phyloP scores from a whole-genome alignment of 495 filamentous ascomycete genomes.

The Penicillium turbatum region DNA sequence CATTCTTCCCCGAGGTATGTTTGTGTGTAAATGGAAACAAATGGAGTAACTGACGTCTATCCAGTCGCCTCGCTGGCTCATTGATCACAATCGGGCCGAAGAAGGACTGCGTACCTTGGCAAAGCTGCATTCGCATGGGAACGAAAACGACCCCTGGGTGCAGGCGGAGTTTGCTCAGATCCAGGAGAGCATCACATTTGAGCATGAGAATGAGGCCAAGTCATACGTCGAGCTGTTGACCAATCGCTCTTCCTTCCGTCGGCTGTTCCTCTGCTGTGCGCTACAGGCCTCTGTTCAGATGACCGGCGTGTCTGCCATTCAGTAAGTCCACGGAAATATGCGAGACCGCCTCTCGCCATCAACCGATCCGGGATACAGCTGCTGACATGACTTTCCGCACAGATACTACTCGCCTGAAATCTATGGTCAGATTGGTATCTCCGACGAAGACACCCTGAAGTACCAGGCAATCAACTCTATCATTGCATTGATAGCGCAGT shows the following conservation, averaged over 20 bases:
- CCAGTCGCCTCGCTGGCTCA: conserved; percentile 55
- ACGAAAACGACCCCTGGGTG: conserved; percentile 42
- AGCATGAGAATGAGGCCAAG: conserved; percentile 62
- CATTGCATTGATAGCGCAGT: conserved; percentile 61
- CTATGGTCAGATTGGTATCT: conserved; percentile 64
- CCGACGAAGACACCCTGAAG: conserved; percentile 56
- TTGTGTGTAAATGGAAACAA: no score
- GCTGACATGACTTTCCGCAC: background rate
- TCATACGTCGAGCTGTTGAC: conserved; percentile 64
- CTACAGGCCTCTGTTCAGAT: conserved; percentile 67
- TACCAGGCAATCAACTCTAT: conserved; percentile 70
- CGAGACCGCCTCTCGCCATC: background rate
- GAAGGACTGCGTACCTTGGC: conserved; percentile 49
- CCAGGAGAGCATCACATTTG: conserved; percentile 36
- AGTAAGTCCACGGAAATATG: conserved; percentile 29
- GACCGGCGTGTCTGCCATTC: conserved; percentile 70
- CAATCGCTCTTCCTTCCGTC: conserved; percentile 60
- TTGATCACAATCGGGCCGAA: conserved; percentile 44
- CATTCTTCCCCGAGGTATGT: conserved; percentile 47
- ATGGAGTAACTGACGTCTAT: conserved; percentile 1
- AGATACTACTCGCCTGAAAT: conserved; percentile 65
- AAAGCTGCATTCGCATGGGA: conserved; percentile 45
- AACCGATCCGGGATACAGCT: background rate
- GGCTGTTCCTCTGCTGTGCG: conserved; percentile 62
- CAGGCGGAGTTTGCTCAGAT: conserved; percentile 42